Evolutionary conservation across 1,284 basidiomycete species (phyloP), one percentile per base, ranked within the genome.

Genomic region (Cystobasidium slooffiae): DNA sequence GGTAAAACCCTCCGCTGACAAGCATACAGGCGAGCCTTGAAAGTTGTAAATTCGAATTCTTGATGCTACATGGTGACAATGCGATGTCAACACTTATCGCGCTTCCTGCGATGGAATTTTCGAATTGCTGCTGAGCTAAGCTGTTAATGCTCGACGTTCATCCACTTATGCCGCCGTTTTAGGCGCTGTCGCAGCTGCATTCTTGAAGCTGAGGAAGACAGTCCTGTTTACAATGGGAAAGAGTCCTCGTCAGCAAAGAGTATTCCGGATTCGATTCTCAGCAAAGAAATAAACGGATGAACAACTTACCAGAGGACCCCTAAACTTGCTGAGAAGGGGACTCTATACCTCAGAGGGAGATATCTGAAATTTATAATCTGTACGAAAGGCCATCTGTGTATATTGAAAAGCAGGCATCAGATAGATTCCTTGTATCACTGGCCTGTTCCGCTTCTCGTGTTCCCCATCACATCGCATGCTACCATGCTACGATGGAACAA

Each of bases 281-380:
- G 31, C 31, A 31, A 31, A 39, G 55, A n/a, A 55, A 18, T 14
- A n/a, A n/a, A 8, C n/a, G 2, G 16, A 24, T 31, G n/a, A 16
- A 64, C 69, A 16, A 64, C 69, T 53, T 22, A 74, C 72, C 72
- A 74, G 16, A 68, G 56, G n/a, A 74, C 55, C 9, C 72, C 72
- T 12, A 74, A 37, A 44, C 58, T 63, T 14, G 72, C 63, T 22
- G 72, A 74, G 44, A 67, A 74, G 8, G 72, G 72, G 7, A 74
- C 72, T 6, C 72, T 24, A 59, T 74, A 74, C 53, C 72, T 24
- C 22, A 74, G 41, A 41, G 72, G 72, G 18, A 74, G 63, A 22
- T 74, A 74, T 37, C 72, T 64, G 53, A 74, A 74, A 24, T 74
- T 74, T 1, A 74, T 67, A 20, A 67, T 47, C 51, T 74, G 65